Percentiles rank a stretch among this genome's conserved stretches.
phyloP scores from a whole-genome alignment of 495 filamentous ascomycete species.

The Chaetomium cochliodes region DNA sequence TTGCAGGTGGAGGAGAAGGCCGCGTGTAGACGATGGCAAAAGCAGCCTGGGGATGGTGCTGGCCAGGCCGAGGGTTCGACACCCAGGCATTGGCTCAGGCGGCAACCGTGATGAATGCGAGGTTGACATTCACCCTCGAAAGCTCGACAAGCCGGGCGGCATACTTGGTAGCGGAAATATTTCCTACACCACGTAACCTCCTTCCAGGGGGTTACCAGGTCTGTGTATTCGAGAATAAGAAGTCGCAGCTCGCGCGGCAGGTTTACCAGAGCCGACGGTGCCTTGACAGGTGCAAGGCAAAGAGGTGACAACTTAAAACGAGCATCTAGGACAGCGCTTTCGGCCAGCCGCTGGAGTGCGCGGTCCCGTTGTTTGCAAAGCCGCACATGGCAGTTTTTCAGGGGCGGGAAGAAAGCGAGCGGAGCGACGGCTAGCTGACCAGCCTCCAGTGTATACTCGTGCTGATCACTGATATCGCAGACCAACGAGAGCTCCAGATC shows the following conservation, averaged over 20 bases:
- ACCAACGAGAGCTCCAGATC: not conserved
- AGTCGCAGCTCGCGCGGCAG: constrained; percentile 10
- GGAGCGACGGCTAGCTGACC: not conserved
- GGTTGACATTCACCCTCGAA: not conserved
- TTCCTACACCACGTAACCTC: constrained; percentile 11
- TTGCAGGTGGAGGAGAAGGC: no score
- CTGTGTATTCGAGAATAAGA: constrained; percentile 12
- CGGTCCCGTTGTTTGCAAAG: not conserved
- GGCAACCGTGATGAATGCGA: not conserved
- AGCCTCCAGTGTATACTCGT: not conserved
- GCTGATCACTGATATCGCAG: not conserved
- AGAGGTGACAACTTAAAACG: not conserved
- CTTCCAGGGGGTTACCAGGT: constrained; percentile 10
- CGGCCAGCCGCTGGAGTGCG: not conserved
- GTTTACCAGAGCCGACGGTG: not conserved
- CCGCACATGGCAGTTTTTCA: constrained; percentile 5
- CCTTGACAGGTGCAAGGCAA: not conserved
- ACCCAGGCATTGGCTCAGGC: not conserved
- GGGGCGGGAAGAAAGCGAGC: not conserved
- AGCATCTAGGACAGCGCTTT: not conserved
- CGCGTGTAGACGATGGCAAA: no score
- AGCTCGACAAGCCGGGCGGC: not conserved
- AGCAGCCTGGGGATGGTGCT: no score
- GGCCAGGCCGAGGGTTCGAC: no score
- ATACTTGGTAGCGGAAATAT: not conserved